Percentiles rank a stretch among this genome's conserved stretches.
Conservation (phyloP, 208 protist species). For the Trypanosoma scelopori region DNA sequence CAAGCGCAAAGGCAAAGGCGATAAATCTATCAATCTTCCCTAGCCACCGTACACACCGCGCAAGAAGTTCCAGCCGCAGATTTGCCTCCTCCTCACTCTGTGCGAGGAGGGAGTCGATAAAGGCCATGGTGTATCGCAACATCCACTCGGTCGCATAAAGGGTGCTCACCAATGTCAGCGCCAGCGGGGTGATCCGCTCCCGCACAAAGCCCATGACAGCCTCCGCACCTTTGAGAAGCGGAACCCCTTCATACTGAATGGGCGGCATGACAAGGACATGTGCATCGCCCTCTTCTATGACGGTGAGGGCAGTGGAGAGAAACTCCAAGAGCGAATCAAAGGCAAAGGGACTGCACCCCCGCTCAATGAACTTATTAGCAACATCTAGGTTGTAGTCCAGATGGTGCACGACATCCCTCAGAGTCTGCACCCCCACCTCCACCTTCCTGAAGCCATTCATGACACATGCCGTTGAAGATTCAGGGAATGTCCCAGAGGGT, state of each 20-base stretch:
- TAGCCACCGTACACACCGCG: conserved; percentile 69
- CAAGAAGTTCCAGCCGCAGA: conserved; percentile 60
- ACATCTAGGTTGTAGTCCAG: conserved; percentile 58
- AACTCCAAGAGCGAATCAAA: conserved; percentile 61
- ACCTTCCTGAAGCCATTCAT: conserved; percentile 17
- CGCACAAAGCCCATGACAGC: conserved; percentile 60
- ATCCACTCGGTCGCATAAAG: conserved; percentile 82
- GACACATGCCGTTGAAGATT: conserved; percentile 10
- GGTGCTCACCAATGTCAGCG: conserved; percentile 39
- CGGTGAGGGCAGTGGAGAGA: conserved; percentile 39
- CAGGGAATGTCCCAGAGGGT: conserved; percentile 11
- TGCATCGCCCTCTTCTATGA: conserved; percentile 62
- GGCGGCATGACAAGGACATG: conserved; percentile 45
- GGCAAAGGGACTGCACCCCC: conserved; percentile 43
- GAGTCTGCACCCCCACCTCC: conserved; percentile 34
- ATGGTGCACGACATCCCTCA: conserved; percentile 44
- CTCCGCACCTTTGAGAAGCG: conserved; percentile 56
- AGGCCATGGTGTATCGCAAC: conserved; percentile 83
- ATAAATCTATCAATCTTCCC: conserved; percentile 73
- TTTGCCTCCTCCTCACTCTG: conserved; percentile 53
- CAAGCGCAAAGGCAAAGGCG: conserved; percentile 59
- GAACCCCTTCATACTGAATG: conserved; percentile 23
- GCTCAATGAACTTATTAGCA: conserved; percentile 45
- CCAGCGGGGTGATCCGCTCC: conserved; percentile 40
- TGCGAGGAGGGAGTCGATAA: conserved; percentile 53